Evolutionary conservation across 208 protist genomes (phyloP).

Genomic region (Acanthamoeba rhysodes): DNA sequence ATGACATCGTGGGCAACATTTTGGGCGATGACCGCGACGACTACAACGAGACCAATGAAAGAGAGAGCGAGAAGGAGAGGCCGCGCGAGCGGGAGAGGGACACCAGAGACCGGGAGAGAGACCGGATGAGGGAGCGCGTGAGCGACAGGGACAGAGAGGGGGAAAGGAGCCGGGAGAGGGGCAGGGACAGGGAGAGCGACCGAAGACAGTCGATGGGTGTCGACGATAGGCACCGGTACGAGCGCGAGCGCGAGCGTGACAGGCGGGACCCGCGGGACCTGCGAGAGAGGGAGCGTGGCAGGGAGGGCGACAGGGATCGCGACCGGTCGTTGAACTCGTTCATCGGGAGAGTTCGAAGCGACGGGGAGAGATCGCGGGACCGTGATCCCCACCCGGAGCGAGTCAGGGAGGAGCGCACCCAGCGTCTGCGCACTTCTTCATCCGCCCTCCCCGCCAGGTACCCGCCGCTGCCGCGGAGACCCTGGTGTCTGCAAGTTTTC

Average conservation of each 20-base stretch:
- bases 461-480: no score
- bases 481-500: no score
- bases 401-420: background rate
- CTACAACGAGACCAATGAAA: conserved; percentile 18
- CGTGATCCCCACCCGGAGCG: background rate
- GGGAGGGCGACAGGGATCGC: background rate
- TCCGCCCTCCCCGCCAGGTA: conserved; percentile 21
- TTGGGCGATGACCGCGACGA: background rate
- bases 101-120: background rate
- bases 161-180: background rate
- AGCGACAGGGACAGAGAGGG: background rate
- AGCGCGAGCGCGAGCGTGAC: background rate
- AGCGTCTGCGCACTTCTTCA: background rate
- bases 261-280: background rate
- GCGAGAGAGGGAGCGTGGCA: background rate
- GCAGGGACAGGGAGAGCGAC: background rate
- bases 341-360: background rate
- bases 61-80: background rate
- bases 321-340: background rate
- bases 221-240: no score
- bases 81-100: conserved; percentile 12
- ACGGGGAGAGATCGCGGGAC: background rate
- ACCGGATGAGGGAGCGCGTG: background rate
- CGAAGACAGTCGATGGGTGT: background rate
- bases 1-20: conserved; percentile 46